phyloP scores from a whole-genome alignment of 78 protist species.

The Tieghemostelium lacteum region DNA sequence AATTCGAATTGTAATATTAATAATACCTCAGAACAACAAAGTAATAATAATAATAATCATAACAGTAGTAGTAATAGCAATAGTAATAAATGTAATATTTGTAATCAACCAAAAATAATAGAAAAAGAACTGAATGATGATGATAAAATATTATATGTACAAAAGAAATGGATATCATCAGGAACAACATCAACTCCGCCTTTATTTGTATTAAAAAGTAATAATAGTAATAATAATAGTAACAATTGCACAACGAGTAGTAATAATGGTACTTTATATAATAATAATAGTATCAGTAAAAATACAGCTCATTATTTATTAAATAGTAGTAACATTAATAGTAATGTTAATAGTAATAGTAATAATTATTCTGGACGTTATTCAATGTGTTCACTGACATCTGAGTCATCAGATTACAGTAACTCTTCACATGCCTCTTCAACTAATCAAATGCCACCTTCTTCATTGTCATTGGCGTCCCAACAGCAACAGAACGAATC shows the following conservation, averaged over 20 bases:
- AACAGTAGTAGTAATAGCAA: constrained; percentile 12
- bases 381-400: constrained; percentile 59
- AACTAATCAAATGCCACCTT: neutral
- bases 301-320: neutral
- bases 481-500: neutral
- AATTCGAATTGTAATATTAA: neutral
- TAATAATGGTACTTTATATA: neutral
- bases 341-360: neutral
- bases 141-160: constrained; percentile 49
- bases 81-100: neutral
- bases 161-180: constrained; percentile 63
- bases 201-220: constrained; percentile 43
- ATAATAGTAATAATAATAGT: neutral
- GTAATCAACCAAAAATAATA: constrained; percentile 7
- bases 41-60: neutral
- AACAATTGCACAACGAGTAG: neutral
- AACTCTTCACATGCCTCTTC: neutral
- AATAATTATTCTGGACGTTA: neutral
- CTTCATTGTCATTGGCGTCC: too few species aligned
- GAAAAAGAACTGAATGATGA: constrained; percentile 59
- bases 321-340: neutral
- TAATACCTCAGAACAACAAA: too few species aligned
- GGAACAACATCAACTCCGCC: constrained; percentile 51
- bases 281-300: neutral
- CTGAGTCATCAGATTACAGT: constrained; percentile 67